Base-by-base conservation (phyloP, 2,329 filamentous ascomycete genomes). In the Domatiomyces catenatus region DNA sequence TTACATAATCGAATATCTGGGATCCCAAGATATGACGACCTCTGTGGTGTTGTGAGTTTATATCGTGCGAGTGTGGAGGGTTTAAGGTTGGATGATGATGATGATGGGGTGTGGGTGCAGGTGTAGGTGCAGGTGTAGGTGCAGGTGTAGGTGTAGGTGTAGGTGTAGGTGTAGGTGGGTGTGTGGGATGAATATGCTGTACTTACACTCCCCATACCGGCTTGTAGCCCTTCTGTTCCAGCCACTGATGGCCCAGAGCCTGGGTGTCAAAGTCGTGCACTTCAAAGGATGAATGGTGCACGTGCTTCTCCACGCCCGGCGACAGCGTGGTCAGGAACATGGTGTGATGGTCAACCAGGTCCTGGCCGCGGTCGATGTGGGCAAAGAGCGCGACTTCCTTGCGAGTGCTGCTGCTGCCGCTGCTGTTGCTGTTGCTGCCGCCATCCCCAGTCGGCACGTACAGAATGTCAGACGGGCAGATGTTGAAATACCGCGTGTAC, bases 221-320 rank as follows among this genome's bases (percentile, higher is more conserved):
- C 58, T 72, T 72, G 61, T 83, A 83, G 1, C 75, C 76, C 62
- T 79, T 76, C 56, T 77, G 67, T 1, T 70, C 70, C 55, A 86
- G 66, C 79, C 81, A 85, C 60, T 83, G 75, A 64, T 86, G 83
- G 0, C 83, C 83, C 7, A 86, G 68, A 36, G 77, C 70, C 67
- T 86, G 83, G 5, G 78, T 76, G 61, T 86, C 82, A 58, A 83
- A 84, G 63, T 86, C 81, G 58, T 83, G 77, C 3, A 83, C 81
- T 64, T 86, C 83, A 56, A 81, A 86, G 2, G 72, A 77, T 18
- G 75, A 76, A 65, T 86, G 83, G 62, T 86, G 82, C 1, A 85
- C 75, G 61, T 81, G 78, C n/a, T 58, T 58, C 44, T 56, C 56
- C 22, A 54, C 50, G 7, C 57, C 58, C 0, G 55, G 57, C 5